Conservation (phyloP, 2,329 filamentous ascomycete genomes). For the Fusarium sp. region DNA sequence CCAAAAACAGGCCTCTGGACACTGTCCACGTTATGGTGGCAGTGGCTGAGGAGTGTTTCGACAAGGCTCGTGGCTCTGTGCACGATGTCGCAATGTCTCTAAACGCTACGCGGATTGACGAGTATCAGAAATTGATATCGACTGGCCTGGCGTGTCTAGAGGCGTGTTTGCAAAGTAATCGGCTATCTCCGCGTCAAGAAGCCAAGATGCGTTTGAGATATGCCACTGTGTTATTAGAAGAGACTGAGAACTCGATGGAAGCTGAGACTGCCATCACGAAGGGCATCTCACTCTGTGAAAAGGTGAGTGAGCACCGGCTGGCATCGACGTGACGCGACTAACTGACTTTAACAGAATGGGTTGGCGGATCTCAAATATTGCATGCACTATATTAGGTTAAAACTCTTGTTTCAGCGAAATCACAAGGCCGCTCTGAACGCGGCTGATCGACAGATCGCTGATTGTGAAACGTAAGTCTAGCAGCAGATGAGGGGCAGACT, state of each 20-base stretch:
- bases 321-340: conserved; percentile 38
- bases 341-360: conserved; percentile 49
- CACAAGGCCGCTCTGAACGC: conserved; percentile 79
- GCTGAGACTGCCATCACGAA: conserved; percentile 78
- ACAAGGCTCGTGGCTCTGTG: conserved; percentile 69
- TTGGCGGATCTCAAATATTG: conserved; percentile 76
- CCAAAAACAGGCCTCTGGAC: conserved; percentile 58
- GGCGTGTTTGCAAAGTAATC: conserved; percentile 70
- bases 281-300: conserved; percentile 75
- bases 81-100: conserved; percentile 56
- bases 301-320: conserved; percentile 55
- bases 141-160: conserved; percentile 80
- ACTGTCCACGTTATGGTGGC: conserved; percentile 71
- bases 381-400: conserved; percentile 78
- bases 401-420: conserved; percentile 76
- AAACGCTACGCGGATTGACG: conserved; percentile 61
- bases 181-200: conserved; percentile 72
- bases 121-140: conserved; percentile 78
- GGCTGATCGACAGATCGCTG: conserved; percentile 74
- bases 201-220: conserved; percentile 77
- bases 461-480: conserved; percentile 70
- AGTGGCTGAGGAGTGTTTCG: conserved; percentile 81
- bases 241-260: conserved; percentile 80
- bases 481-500: background rate
- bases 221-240: conserved; percentile 76